Conservation (phyloP, 805 yeast genomes). For the Candida ponderosae region DNA sequence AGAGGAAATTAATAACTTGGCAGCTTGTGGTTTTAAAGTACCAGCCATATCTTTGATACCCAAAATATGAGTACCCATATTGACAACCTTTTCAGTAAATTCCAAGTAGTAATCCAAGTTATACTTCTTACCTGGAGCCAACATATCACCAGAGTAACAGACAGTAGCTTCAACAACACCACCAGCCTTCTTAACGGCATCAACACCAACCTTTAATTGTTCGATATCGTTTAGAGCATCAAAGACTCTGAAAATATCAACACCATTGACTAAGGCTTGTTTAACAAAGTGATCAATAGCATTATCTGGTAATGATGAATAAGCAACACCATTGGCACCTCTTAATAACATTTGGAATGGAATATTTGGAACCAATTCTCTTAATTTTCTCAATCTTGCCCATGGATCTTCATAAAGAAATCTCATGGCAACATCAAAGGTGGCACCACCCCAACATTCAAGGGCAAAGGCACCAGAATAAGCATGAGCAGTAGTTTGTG, state of each 20-base stretch:
- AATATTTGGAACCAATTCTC: slow-evolving; percentile 91
- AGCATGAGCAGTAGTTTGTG: slow-evolving; percentile 90
- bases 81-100: slow-evolving; percentile 76
- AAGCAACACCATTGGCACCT: slow-evolving; percentile 99
- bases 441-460: slow-evolving; percentile 99
- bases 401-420: slow-evolving; percentile 98
- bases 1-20: slow-evolving; percentile 67
- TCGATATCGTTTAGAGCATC: slow-evolving; percentile 97
- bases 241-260: slow-evolving; percentile 95
- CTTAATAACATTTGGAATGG: slow-evolving; percentile 99
- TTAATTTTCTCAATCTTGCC: slow-evolving; percentile 85
- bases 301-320: slow-evolving; percentile 95
- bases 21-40: slow-evolving; percentile 93
- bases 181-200: slow-evolving; percentile 96
- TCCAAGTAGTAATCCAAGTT: slow-evolving; percentile 82
- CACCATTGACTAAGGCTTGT: slow-evolving; percentile 94
- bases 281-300: slow-evolving; percentile 95
- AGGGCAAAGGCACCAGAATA: slow-evolving; percentile 85
- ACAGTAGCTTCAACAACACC: slow-evolving; percentile 98
- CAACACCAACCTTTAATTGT: slow-evolving; percentile 94
- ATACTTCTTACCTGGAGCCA: slow-evolving; percentile 92
- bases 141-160: slow-evolving; percentile 99
- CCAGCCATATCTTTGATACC: slow-evolving; percentile 99
- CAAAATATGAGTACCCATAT: slow-evolving; percentile 91
- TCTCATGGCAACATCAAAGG: slow-evolving; percentile 98